phyloP scores from a whole-genome alignment of 208 protist species.

The Crithidia brevicula region DNA sequence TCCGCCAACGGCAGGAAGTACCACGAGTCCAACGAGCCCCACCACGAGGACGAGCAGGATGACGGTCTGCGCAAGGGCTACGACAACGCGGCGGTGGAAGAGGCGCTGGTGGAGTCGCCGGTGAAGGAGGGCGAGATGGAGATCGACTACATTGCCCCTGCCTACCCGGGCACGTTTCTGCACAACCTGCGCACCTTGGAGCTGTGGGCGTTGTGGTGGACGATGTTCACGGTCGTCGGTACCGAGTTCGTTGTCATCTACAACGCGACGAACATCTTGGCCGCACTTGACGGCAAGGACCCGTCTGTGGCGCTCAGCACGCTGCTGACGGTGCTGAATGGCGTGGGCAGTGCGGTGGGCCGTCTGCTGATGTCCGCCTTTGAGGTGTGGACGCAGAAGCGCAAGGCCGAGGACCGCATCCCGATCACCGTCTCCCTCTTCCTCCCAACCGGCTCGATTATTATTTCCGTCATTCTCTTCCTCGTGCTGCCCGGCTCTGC shows the following conservation, averaged over 20 bases:
- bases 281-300: constrained; percentile 44
- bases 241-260: constrained; percentile 59
- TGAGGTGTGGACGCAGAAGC: constrained; percentile 61
- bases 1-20: background rate
- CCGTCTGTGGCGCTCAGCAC: constrained; percentile 35
- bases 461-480: constrained; percentile 50
- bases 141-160: constrained; percentile 65
- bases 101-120: background rate
- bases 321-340: constrained; percentile 64
- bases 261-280: constrained; percentile 59
- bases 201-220: constrained; percentile 63
- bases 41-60: background rate
- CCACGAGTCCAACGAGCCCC: background rate
- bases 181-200: constrained; percentile 40
- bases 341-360: constrained; percentile 67
- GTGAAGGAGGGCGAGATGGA: constrained; percentile 2
- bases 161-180: constrained; percentile 60
- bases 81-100: background rate
- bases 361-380: constrained; percentile 61
- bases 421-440: constrained; percentile 56
- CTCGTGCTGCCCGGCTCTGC: constrained; percentile 32
- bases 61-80: background rate
- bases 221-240: constrained; percentile 45
- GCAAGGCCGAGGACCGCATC: constrained; percentile 59
- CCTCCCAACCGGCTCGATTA: constrained; percentile 42